A percentile compares a stretch with the other conserved stretches of the same genome.
Conservation (phyloP, 208 protist species). For the Trypanosoma melophagium region DNA sequence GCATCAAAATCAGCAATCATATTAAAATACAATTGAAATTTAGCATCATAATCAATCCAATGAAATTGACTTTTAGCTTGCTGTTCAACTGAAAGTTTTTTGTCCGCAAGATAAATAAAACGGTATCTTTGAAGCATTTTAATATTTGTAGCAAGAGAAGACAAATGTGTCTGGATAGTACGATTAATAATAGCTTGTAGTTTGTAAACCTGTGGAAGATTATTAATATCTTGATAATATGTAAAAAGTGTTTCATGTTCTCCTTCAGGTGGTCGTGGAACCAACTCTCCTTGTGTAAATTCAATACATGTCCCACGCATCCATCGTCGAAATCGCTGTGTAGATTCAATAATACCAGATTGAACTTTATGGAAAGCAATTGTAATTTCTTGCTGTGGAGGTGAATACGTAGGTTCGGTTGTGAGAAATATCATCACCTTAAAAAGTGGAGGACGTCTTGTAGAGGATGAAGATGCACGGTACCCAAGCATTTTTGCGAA, state of each 20-base stretch:
- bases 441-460: slow-evolving; percentile 85
- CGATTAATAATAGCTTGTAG: slow-evolving; percentile 89
- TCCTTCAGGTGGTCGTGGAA: slow-evolving; percentile 81
- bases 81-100: slow-evolving; percentile 94
- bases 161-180: slow-evolving; percentile 90
- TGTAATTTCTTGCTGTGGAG: slow-evolving; percentile 93
- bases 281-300: slow-evolving; percentile 90
- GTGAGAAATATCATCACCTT: slow-evolving; percentile 92
- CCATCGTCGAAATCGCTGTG: slow-evolving; percentile 95
- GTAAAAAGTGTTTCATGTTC: slow-evolving; percentile 88
- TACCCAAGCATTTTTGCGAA: slow-evolving; percentile 92
- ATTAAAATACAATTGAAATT: slow-evolving; percentile 94
- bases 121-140: slow-evolving; percentile 93
- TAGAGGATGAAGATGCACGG: slow-evolving; percentile 35
- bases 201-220: slow-evolving; percentile 88
- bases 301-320: slow-evolving; percentile 96
- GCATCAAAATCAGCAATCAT: slow-evolving; percentile 92
- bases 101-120: slow-evolving; percentile 93
- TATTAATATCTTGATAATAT: slow-evolving; percentile 94
- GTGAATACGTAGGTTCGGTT: slow-evolving; percentile 91
- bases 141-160: slow-evolving; percentile 87
- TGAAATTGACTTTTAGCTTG: slow-evolving; percentile 92
- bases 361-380: slow-evolving; percentile 92
- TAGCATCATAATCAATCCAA: slow-evolving; percentile 95
- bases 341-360: slow-evolving; percentile 91